Base-by-base conservation (phyloP, 352 stramenopile genomes). In the Lagenidium sp. region DNA sequence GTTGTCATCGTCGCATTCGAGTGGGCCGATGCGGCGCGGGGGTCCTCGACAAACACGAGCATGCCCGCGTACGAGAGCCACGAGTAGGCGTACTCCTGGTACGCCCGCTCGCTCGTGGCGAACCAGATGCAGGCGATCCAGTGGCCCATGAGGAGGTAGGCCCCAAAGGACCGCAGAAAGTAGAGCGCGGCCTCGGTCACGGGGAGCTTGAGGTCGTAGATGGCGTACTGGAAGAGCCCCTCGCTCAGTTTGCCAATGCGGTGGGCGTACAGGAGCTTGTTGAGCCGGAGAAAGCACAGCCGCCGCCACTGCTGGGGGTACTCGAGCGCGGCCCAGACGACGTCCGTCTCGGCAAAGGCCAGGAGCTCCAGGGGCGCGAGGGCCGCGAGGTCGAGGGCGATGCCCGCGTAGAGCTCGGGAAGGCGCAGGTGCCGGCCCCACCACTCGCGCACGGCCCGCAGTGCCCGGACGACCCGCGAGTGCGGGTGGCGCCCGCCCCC, bases 111-210 rank as follows among this genome's bases (percentile, higher is more conserved):
- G 20, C 68, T 76, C 2, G 62, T 56, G 0, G 63, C 47, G 47
- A 66, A 85, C 72, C 72, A 85, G 20, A 72, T 47, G 21, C 69
- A 84, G 2, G 69, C 72, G 34, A 88, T 60, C 19, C 73, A 68
- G 41, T 88, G 75, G 0, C 65, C 72, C 57, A 79, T 80, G 15
- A 63, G 50, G 7, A 85, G 19, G 39, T 81, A 88, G n/a, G 59
- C 62, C 0, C 22, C 32, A 6, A 88, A 34, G 2, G 69, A 70
- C 2, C 65, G 60, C 7, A 58, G n/a, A 16, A 83, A 85, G 18
- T 66, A 64, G 0, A 88, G 45, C 12, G 54, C 22, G 0, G 55
- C 56, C 34, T 88, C 75, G 0, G 49, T 54, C 1, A 81, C 42
- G 1, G 50, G 58, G 8, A 75, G 16, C 23, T 80, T 81, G 7